Conservation (phyloP, 306 rosid genomes). For the Medicago lupulina region DNA sequence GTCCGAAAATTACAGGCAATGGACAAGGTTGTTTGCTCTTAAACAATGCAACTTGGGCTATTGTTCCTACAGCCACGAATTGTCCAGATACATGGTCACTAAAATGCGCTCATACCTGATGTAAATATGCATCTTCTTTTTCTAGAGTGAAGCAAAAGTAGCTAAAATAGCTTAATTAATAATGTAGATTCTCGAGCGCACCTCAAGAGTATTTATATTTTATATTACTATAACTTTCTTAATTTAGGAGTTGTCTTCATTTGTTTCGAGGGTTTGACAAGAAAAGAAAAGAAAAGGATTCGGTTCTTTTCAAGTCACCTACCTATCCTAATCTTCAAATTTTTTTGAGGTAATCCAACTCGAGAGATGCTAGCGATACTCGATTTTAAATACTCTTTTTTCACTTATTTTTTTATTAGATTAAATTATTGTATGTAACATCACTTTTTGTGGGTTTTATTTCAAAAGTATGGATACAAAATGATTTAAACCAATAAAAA, state of each 20-base stretch:
- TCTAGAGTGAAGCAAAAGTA: conserved; percentile 9
- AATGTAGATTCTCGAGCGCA: conserved; percentile 48
- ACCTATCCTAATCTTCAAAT: not conserved
- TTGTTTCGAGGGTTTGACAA: conserved; percentile 49
- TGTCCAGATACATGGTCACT: not conserved
- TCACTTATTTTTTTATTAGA: no score
- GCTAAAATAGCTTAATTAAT: not conserved
- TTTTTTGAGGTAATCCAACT: no score
- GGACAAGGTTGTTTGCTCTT: not conserved
- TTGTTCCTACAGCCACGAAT: conserved; percentile 39
- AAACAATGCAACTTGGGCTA: not conserved
- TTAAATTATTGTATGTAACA: no score
- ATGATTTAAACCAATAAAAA: no score
- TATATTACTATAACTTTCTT: conserved; percentile 51
- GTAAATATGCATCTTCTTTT: not conserved
- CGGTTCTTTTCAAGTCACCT: conserved; percentile 38
- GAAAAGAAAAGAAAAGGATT: conserved; percentile 62
- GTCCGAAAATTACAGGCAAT: not conserved
- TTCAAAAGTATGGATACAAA: no score
- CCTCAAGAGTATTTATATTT: conserved; percentile 42
- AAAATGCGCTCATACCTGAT: no score
- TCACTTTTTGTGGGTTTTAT: no score
- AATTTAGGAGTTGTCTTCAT: conserved; percentile 55
- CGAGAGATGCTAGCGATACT: no score
- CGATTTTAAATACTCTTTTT: no score